Evolutionary conservation across 2,329 filamentous ascomycete species (phyloP).

Genomic region (Colletotrichum sp.): DNA sequence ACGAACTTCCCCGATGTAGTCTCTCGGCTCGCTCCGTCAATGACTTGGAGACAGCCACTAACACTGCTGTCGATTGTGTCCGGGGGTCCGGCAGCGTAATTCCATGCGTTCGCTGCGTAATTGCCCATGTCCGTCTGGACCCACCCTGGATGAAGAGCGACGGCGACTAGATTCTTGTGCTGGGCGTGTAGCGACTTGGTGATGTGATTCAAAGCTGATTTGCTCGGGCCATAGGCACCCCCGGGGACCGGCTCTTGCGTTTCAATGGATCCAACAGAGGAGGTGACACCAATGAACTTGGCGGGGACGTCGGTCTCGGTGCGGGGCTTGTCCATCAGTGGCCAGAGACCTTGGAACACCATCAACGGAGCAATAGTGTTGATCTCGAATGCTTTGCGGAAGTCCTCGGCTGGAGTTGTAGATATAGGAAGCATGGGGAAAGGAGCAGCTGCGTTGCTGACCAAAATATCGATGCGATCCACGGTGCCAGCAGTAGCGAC

Average conservation of each 20-base stretch:
- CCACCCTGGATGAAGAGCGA: conserved; percentile 44
- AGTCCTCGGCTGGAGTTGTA: conserved; percentile 33
- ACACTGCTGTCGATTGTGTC: conserved; percentile 36
- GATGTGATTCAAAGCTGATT: conserved; percentile 39
- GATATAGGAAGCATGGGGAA: conserved; percentile 31
- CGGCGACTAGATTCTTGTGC: conserved; percentile 26
- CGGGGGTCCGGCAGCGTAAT: conserved; percentile 26
- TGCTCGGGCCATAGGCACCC: conserved; percentile 39
- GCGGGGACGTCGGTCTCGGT: conserved; percentile 18
- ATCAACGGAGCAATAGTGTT: conserved; percentile 47
- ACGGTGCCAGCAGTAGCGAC: conserved; percentile 34
- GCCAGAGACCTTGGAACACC: conserved; percentile 38
- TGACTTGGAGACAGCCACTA: conserved; percentile 33
- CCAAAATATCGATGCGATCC: conserved; percentile 51
- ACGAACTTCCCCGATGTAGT: conserved; percentile 37
- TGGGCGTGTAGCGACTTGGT: conserved; percentile 33
- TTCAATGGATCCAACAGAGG: conserved; percentile 37
- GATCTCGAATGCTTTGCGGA: conserved; percentile 44
- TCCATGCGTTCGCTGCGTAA: conserved; percentile 35
- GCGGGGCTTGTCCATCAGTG: conserved; percentile 36
- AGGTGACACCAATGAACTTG: conserved; percentile 41
- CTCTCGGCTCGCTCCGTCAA: conserved; percentile 40
- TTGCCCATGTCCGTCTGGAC: conserved; percentile 37
- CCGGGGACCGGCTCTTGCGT: conserved; percentile 34
- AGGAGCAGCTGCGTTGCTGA: conserved; percentile 55